Evolutionary conservation across 306 rosid genomes (phyloP).

Genomic region (Lathyrus aphaca): DNA sequence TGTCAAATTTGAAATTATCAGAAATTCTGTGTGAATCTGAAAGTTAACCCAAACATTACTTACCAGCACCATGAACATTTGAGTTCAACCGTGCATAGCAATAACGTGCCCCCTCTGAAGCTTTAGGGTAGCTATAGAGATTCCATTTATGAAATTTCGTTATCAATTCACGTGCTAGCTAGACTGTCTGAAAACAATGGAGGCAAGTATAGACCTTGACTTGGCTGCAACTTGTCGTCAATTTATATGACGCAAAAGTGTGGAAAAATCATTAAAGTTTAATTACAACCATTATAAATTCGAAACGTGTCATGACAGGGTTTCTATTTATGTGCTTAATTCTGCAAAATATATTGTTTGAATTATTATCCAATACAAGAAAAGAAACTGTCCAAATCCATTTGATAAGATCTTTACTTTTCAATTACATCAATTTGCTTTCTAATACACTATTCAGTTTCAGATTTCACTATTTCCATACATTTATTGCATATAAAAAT

Average conservation of each 20-base stretch:
- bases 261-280: not conserved
- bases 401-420: not conserved
- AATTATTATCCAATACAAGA: slow-evolving; percentile 14
- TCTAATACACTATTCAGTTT: too few species aligned
- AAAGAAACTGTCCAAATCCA: slow-evolving; percentile 1
- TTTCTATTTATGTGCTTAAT: not conserved
- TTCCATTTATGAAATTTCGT: slow-evolving; percentile 5
- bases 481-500: too few species aligned
- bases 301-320: slow-evolving; percentile 19
- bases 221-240: not conserved
- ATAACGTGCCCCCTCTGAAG: too few species aligned
- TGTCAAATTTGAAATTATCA: too few species aligned
- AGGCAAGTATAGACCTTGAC: not conserved
- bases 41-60: too few species aligned
- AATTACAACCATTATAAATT: not conserved
- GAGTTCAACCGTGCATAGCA: too few species aligned
- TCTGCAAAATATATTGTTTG: not conserved
- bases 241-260: not conserved
- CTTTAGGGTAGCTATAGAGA: not conserved
- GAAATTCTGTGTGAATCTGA: too few species aligned
- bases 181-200: not conserved
- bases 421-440: not conserved
- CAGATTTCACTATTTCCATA: too few species aligned
- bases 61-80: too few species aligned
- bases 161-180: slow-evolving; percentile 13